Base-by-base conservation (phyloP, 371 early-diverging fungal species). In the Coemansia sp. region DNA sequence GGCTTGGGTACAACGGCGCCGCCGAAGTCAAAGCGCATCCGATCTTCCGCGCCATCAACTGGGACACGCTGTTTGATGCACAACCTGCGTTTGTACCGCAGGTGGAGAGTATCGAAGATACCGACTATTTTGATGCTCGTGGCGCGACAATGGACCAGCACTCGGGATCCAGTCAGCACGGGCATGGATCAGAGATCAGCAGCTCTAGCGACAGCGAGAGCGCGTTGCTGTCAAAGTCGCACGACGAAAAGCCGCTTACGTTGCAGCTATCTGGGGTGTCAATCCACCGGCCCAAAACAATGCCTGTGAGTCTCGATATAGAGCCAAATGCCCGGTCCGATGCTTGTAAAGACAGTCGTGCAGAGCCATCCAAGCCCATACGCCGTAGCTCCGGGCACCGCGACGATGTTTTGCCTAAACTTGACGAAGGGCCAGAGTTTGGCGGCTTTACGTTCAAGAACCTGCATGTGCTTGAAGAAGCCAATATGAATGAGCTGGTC, bases 381-480 rank as follows among this genome's bases (percentile, higher is more conserved):
- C 55, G 55, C 7, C 55, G 55, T 9, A 28, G 30, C 16, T 54
- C 55, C 16, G 23, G 30, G 28, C 28, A 16, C 6, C 55, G 26
- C 16, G 55, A 16, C 30, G 28, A 54, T 14, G n/a, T 14, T 21
- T 6, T 59, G 69, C 79, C 52, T 18, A 11, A 52, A 0, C 30
- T 53, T 18, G 71, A 62, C 5, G 68, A 68, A 3, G 75, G 66
- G 18, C 85, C 88, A 3, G 93, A 95, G 62, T 97, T 97, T 84
- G 97, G 97, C 16, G 89, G 92, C 4, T 93, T 95, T 83, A 88
- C 87, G 3, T 96, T 91, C 85, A 94, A 94, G 66, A 97, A 97
- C 74, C 71, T 97, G 51, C 88, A 89, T 0, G 85, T 88, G 18
- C 84, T 97, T 3, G 97, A 93, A 64, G 92, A 93, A 67, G 95